Conservation (phyloP, 192 early-diverging fungal species). For the Backusella parvicylindrica region DNA sequence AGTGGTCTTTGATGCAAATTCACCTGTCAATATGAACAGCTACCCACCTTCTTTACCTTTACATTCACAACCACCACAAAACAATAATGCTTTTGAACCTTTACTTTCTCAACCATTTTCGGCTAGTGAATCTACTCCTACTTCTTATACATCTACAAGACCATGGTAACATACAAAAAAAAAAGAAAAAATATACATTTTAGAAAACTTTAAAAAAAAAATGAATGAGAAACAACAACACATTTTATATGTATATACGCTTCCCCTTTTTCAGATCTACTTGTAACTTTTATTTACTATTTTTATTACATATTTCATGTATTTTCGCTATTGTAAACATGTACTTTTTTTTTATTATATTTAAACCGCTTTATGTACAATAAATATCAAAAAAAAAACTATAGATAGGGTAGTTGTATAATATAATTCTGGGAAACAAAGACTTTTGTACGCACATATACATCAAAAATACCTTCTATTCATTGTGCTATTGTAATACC, state of each 20-base stretch:
- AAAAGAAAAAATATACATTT: not conserved
- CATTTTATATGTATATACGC: not conserved
- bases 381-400: not conserved
- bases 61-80: not conserved
- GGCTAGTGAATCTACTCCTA: not conserved
- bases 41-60: not conserved
- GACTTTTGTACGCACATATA: not conserved
- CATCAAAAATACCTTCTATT: not conserved
- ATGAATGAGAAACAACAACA: not conserved
- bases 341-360: not conserved
- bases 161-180: not conserved
- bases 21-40: not conserved
- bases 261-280: not conserved
- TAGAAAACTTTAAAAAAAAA: not conserved
- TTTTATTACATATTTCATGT: not conserved
- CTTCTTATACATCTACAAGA: not conserved
- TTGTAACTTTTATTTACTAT: not conserved
- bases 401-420: not conserved
- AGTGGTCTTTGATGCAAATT: constrained; percentile 24
- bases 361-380: not conserved
- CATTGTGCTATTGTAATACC: not conserved
- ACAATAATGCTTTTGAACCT: not conserved
- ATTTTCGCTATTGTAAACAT: not conserved
- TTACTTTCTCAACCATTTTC: not conserved
- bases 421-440: not conserved